Evolutionary conservation across 345 rosid species (phyloP).

Genomic region (Microthlaspi erraticum): DNA sequence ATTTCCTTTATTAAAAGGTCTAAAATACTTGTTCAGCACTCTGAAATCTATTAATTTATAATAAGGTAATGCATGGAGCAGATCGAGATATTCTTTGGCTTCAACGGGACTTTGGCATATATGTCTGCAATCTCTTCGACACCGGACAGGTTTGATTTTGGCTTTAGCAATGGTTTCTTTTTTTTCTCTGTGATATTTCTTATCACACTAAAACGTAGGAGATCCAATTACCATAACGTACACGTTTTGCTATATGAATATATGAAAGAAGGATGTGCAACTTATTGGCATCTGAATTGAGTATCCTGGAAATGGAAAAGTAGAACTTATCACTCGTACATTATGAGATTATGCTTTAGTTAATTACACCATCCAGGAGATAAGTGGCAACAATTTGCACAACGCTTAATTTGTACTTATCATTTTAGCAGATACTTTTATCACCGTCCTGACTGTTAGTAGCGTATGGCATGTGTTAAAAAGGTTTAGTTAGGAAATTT

Average conservation of each 20-base stretch:
- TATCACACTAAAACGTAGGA: conserved; percentile 4
- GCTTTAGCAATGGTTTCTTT: conserved; percentile 15
- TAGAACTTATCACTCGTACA: not conserved
- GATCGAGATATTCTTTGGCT: conserved; percentile 96
- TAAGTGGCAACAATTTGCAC: not conserved
- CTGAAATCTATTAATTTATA: conserved; percentile 44
- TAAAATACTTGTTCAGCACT: conserved; percentile 32
- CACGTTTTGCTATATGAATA: not conserved
- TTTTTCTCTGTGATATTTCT: not conserved
- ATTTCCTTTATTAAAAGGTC: conserved; percentile 1
- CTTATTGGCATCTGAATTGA: conserved; percentile 19
- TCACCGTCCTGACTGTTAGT: conserved; percentile 1
- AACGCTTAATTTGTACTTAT: conserved; percentile 2
- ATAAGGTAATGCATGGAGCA: conserved; percentile 98
- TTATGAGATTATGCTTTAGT: conserved; percentile 7
- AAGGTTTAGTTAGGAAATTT: conserved; percentile 8
- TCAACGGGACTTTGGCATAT: conserved; percentile 97
- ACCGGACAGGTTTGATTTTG: conserved; percentile 85
- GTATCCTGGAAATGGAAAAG: conserved; percentile 2
- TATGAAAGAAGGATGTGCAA: conserved; percentile 10
- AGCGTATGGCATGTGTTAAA: conserved; percentile 9
- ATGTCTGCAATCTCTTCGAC: conserved; percentile 95
- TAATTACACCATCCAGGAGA: conserved; percentile 9
- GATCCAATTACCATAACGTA: conserved; percentile 8
- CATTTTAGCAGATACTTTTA: conserved; percentile 13